Evolutionary conservation across 192 early-diverging fungal genomes (phyloP), one percentile per base, ranked within the genome.

Genomic region (Allomyces javanicus): DNA sequence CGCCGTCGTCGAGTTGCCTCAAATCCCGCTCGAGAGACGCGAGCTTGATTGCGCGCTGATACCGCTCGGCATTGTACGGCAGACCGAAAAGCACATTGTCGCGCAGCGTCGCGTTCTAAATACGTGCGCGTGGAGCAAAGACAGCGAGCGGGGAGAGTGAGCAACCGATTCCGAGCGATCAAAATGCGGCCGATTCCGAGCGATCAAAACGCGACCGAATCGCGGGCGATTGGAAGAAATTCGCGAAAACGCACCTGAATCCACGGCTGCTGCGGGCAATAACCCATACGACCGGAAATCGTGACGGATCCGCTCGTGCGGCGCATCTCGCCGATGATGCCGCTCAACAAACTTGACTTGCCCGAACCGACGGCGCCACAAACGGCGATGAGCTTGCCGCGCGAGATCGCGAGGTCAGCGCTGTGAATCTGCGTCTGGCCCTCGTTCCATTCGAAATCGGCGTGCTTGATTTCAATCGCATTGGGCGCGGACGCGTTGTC

Each of bases 191-290:
- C 26, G 4, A 26, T n/a, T n/a, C n/a, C 1, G 4, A 1, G 26
- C 26, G 26, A 26, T 3, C 33, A 40, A 40, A 40, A 40, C 33
- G 7, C 33, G 33, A 40, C 33, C 33, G 26, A 40, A 40, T 40
- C 7, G 33, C n/a, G n/a, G n/a, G n/a, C 33, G 33, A 40, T 0
- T 40, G 33, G 33, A 9, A 40, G 7, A 40, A 40, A 40, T 7
- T 9, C 33, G 7, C 33, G 33, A 40, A 40, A 40, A 40, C 33
- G 33, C 33, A 40, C 33, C 50, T 58, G 88, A 62, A 97, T 91
- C 92, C 92, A 97, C 4, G 93, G 84, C 25, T 78, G 78, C 73
- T 94, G 94, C 26, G 88, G 79, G 22, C 83, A 78, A 69, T 92
- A 58, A 3, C 17, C 86, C 24, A 95, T 76, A 2, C 71, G 76